phyloP scores from a whole-genome alignment of 345 rosid species.

The Citrus unshiu region DNA sequence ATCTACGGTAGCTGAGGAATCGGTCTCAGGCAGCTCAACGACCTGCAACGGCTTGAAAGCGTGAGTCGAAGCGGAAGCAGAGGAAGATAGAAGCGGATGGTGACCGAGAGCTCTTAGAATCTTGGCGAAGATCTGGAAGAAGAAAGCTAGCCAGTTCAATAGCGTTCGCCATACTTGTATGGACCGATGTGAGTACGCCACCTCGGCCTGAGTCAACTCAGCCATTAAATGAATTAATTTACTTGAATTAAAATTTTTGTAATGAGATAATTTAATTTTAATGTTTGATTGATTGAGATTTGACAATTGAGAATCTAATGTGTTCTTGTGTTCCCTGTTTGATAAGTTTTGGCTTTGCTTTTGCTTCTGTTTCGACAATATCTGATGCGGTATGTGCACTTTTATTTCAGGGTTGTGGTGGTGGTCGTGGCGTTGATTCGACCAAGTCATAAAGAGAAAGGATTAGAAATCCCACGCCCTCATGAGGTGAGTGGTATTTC shows the following conservation, averaged over 20 bases:
- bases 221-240: slow-evolving; percentile 39
- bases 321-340: not conserved
- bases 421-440: slow-evolving; percentile 14
- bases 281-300: not conserved
- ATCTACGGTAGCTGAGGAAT: slow-evolving; percentile 45
- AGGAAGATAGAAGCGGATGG: slow-evolving; percentile 61
- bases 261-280: not conserved
- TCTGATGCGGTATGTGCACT: not conserved
- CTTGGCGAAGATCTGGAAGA: slow-evolving; percentile 78
- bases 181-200: slow-evolving; percentile 61
- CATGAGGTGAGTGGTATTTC: not conserved
- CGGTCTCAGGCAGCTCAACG: slow-evolving; percentile 61
- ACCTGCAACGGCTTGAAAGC: slow-evolving; percentile 72
- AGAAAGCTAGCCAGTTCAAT: slow-evolving; percentile 75
- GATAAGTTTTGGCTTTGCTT: not conserved
- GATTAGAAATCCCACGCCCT: slow-evolving; percentile 13
- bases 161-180: slow-evolving; percentile 62
- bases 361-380: not conserved
- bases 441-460: slow-evolving; percentile 4
- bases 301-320: not conserved
- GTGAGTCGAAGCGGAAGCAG: slow-evolving; percentile 36
- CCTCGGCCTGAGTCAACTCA: slow-evolving; percentile 93
- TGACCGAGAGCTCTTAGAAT: slow-evolving; percentile 69
- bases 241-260: not conserved
- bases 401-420: not conserved